Base-by-base conservation (phyloP, 2,329 filamentous ascomycete genomes). In the Pseudogymnoascus sp. region DNA sequence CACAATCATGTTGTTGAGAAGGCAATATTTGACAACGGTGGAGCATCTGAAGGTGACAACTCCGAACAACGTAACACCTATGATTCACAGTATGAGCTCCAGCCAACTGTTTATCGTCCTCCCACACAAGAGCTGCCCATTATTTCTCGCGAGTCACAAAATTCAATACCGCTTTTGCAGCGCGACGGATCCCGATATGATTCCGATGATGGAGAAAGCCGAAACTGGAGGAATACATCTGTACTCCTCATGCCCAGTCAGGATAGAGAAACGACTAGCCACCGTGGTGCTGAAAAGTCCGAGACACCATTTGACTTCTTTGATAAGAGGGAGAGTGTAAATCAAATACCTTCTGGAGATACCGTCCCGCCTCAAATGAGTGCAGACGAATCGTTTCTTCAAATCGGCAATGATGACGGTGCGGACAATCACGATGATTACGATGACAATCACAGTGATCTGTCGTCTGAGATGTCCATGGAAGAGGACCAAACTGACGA, bases 131-230 rank as follows among this genome's bases (percentile, higher is more conserved):
- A 82, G 66, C 65, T 83, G 3, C 83, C 83, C 1, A 81, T 84
- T 12, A 83, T 82, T 61, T 92, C 90, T 0, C 81, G 84, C 28
- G 85, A 87, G 58, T 93, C 89, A 0, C 92, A 91, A 70, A 87
- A 84, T 38, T 92, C 89, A 0, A 85, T 87, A 35, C 90, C 91
- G 3, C 79, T 94, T 6, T 79, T 95, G 11, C 87, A 93, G 63
- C 83, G 88, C 58, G 88, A 82, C 2, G 70, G 80, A 30, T 79
- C 78, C 0, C 81, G 84, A 41, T 80, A 84, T 64, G 78, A 73
- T 1, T 73, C 69, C 6, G 78, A 77, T 65, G 74, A 74, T 61
- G 73, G 71, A 37, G 67, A 70, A 25, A 75, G 75, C 9, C 72
- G 70, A 6, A 77, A 79, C 62, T 86, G 83, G 84, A 79, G 78